phyloP scores from a whole-genome alignment of 164 flowering plant species.

The Houttuynia cordata region DNA sequence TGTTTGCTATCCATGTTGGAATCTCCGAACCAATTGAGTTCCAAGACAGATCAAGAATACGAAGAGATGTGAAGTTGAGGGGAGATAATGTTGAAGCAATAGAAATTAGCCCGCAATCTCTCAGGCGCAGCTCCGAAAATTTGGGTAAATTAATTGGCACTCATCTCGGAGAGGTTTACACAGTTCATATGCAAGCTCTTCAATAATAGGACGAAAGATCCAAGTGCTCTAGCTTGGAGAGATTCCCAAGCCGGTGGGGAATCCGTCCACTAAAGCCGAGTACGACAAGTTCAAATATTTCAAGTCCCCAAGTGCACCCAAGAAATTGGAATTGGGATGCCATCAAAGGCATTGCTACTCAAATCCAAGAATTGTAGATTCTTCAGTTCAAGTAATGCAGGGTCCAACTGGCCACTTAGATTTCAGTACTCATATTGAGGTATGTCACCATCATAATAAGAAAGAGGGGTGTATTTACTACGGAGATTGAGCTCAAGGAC shows the following conservation, averaged over 20 bases:
- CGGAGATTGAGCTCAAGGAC: constrained; percentile 6
- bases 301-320: constrained; percentile 4
- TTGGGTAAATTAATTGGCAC: no score
- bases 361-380: constrained; percentile 7
- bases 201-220: background rate
- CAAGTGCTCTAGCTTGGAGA: constrained; percentile 7
- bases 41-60: constrained; percentile 2
- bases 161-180: background rate
- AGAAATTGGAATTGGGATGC: constrained; percentile 3
- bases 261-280: constrained; percentile 2
- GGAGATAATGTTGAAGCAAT: background rate
- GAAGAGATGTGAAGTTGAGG: constrained; percentile 13
- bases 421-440: background rate
- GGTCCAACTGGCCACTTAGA: constrained; percentile 5
- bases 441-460: background rate
- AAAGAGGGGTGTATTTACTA: background rate
- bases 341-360: constrained; percentile 5
- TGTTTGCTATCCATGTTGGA: constrained; percentile 5
- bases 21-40: background rate
- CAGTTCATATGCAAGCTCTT: background rate
- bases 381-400: constrained; percentile 7
- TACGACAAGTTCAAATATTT: constrained; percentile 7
- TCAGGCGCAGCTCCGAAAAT: constrained; percentile 2
- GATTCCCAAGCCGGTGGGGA: constrained; percentile 12
- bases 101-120: background rate